Evolutionary conservation across 2,329 filamentous ascomycete species (phyloP), one percentile per base, ranked within the genome.

Genomic region (Sporothrix humicola): DNA sequence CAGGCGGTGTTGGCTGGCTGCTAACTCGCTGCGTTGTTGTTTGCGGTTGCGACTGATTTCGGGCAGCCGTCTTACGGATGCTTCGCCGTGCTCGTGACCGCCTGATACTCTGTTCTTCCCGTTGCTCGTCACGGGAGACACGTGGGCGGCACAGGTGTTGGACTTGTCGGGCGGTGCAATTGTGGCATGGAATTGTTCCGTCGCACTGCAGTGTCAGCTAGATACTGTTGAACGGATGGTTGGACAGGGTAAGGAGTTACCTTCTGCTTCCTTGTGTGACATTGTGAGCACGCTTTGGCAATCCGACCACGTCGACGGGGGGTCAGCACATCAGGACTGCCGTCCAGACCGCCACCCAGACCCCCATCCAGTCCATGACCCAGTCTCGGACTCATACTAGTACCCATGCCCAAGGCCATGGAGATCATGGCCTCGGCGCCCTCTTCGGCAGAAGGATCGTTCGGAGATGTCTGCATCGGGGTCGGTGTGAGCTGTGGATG

Each of bases 261-360:
- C 69, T 71, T 61, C n/a, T 71, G 69, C 44, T 71, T 71, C 37
- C 69, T n/a, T 1, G 69, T 52, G 4, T 71, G 69, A 8, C 56
- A 63, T 17, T 63, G 56, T 7, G 56, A 71, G 20, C 69, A 71
- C 1, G 69, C 69, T 15, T 61, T 59, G 54, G 69, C 69, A 50
- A 71, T 71, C 2, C 69, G 69, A 12, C 69, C 69, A 10, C 69
- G 69, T 31, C 54, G 69, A 31, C 69, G 69, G 13, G 68, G 68
- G 1, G 68, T 68, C 44, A 46, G 20, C 44, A 48, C 63, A n/a
- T 17, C 63, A 15, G 23, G 31, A 13, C 23, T 61, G 58, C 58
- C 58, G 26, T 3, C 9, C 58, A 52, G 48, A 52, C 48, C 1
- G 15, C 15, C 48, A 17, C 13, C 48, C 48, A 52, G 48, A 52